Conservation (phyloP, 2,329 filamentous ascomycete species). For the Botrytis aclada region DNA sequence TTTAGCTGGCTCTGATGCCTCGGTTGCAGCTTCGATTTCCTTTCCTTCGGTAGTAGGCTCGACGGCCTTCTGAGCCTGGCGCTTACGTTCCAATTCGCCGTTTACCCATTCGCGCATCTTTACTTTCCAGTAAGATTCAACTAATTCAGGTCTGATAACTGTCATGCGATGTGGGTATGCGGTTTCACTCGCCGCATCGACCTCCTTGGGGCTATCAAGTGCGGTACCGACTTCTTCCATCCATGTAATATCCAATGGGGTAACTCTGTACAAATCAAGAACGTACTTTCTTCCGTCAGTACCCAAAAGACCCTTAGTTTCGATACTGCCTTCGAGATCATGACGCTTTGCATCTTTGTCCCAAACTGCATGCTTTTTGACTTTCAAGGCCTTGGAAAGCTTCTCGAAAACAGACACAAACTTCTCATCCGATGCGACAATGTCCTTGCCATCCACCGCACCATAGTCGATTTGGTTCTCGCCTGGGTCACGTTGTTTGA, state of each 20-base stretch:
- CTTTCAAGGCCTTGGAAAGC: slow-evolving; percentile 82
- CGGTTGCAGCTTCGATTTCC: background rate
- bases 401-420: slow-evolving; percentile 84
- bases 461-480: slow-evolving; percentile 99
- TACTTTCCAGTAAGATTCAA: slow-evolving; percentile 78
- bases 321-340: slow-evolving; percentile 90
- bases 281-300: slow-evolving; percentile 97
- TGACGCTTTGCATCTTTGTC: slow-evolving; percentile 91
- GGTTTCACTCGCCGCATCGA: slow-evolving; percentile 29
- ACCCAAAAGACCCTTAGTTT: slow-evolving; percentile 95
- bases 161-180: slow-evolving; percentile 94
- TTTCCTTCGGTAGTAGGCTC: slow-evolving; percentile 1
- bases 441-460: slow-evolving; percentile 93
- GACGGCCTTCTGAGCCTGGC: slow-evolving; percentile 40
- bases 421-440: slow-evolving; percentile 84
- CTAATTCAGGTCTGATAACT: slow-evolving; percentile 82
- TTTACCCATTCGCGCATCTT: slow-evolving; percentile 90
- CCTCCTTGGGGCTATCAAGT: slow-evolving; percentile 38
- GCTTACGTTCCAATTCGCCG: slow-evolving; percentile 67
- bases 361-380: slow-evolving; percentile 96
- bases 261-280: slow-evolving; percentile 93
- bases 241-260: slow-evolving; percentile 87
- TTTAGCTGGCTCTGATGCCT: slow-evolving; percentile 9
- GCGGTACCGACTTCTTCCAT: slow-evolving; percentile 70
- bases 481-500: slow-evolving; percentile 95